Evolutionary conservation across 2,329 filamentous ascomycete species (phyloP).

Genomic region (Diaporthe sp.): DNA sequence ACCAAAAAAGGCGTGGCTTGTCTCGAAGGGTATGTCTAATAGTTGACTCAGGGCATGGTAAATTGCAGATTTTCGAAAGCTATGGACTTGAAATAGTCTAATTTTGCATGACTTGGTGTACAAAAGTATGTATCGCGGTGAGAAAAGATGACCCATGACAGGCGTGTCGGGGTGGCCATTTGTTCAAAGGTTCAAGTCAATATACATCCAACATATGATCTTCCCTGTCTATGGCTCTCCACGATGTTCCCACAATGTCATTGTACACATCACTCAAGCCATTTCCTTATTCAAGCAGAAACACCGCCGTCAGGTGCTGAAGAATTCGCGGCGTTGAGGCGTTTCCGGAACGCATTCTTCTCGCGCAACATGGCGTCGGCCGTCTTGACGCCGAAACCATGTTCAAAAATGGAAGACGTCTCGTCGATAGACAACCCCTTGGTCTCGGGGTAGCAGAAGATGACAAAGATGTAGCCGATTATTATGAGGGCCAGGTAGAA

Average conservation of each 20-base stretch:
- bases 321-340: background rate
- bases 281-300: background rate
- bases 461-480: conserved; percentile 59
- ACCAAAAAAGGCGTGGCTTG: background rate
- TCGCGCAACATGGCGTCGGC: conserved; percentile 50
- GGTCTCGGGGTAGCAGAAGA: conserved; percentile 63
- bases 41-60: too few relatives aligned
- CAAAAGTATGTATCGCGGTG: too few relatives aligned
- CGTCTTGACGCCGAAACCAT: conserved; percentile 58
- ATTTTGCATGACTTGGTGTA: too few relatives aligned
- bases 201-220: background rate
- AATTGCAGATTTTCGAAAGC: too few relatives aligned
- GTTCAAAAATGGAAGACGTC: conserved; percentile 59
- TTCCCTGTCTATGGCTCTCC: background rate
- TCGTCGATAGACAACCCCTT: conserved; percentile 66
- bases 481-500: conserved; percentile 63
- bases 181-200: background rate
- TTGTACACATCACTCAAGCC: too few relatives aligned
- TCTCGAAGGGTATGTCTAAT: background rate
- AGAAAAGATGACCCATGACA: too few relatives aligned
- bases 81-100: too few relatives aligned
- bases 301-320: background rate
- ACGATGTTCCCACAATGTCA: background rate
- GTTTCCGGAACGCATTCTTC: background rate
- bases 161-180: background rate